Conservation (phyloP, 352 stramenopile species). For the Nannochloropsis limnetica region DNA sequence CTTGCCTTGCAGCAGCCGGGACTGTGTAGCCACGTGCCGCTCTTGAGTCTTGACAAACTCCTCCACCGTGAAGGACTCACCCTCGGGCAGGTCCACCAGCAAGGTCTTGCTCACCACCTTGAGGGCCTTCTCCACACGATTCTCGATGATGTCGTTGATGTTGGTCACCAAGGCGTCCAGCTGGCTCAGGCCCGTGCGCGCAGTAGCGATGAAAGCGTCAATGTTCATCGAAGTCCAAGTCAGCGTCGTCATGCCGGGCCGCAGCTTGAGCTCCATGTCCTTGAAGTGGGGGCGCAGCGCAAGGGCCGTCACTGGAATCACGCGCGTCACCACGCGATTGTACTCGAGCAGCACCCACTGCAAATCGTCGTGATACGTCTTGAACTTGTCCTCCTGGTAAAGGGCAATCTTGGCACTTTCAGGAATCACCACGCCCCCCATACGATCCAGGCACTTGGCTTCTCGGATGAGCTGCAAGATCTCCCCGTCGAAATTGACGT, state of each 20-base stretch:
- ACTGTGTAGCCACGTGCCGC: constrained; percentile 77
- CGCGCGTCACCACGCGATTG: constrained; percentile 79
- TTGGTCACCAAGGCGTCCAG: constrained; percentile 93
- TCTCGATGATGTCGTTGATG: constrained; percentile 99
- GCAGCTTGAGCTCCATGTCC: constrained; percentile 97
- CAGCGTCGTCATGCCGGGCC: constrained; percentile 95
- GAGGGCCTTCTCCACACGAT: constrained; percentile 97
- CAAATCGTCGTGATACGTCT: constrained; percentile 95
- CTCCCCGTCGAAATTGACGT: constrained; percentile 97
- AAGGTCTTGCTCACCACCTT: constrained; percentile 93
- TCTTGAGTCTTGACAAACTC: constrained; percentile 96
- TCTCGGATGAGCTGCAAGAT: constrained; percentile 93
- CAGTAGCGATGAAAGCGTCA: constrained; percentile 86
- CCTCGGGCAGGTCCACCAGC: constrained; percentile 87
- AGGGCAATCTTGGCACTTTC: constrained; percentile 94
- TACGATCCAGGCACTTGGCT: constrained; percentile 92
- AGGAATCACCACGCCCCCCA: constrained; percentile 89
- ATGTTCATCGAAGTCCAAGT: constrained; percentile 99
- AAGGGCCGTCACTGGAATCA: constrained; percentile 89
- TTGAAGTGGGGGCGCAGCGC: constrained; percentile 91
- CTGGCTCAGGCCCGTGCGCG: constrained; percentile 74
- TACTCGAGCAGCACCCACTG: constrained; percentile 93
- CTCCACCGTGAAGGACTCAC: constrained; percentile 90
- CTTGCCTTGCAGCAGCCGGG: constrained; percentile 84
- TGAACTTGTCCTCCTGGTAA: constrained; percentile 96